Conservation (phyloP, 495 filamentous ascomycete species). For the Penicillium maclennaniae region DNA sequence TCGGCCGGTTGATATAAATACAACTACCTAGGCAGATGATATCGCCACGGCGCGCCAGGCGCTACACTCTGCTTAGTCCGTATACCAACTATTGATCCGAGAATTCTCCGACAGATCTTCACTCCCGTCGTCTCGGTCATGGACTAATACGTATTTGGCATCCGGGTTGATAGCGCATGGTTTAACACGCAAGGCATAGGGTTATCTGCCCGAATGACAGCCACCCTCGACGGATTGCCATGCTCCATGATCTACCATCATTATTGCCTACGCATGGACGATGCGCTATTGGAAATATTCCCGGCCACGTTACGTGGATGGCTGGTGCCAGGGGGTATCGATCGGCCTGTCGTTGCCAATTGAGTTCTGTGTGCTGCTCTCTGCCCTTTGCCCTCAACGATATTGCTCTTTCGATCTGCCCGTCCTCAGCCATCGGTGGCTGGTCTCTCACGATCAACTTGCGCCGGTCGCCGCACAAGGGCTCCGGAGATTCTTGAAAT, state of each 20-base stretch:
- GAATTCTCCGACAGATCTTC: too few relatives aligned
- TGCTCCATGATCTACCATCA: not conserved
- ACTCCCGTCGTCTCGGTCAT: too few relatives aligned
- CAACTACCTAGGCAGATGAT: not conserved
- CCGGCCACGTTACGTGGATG: constrained; percentile 12
- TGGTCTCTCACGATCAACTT: not conserved
- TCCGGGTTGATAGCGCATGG: not conserved
- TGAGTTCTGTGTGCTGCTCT: not conserved
- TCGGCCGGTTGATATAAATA: not conserved
- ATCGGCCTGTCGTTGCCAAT: constrained; percentile 13
- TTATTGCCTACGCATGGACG: not conserved
- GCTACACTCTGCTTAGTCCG: not conserved
- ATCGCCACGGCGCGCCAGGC: not conserved
- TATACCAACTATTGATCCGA: not conserved
- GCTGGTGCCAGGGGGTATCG: constrained; percentile 1
- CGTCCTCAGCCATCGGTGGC: not conserved
- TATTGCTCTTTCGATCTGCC: not conserved
- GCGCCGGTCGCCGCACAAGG: not conserved
- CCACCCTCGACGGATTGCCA: not conserved
- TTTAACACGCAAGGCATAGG: not conserved
- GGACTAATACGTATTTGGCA: not conserved
- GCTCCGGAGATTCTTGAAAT: not conserved
- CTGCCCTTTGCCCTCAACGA: not conserved
- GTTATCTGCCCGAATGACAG: not conserved
- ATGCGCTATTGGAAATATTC: constrained; percentile 15